phyloP scores from a whole-genome alignment of 257 asterid species.

The Solanum peruvianum region DNA sequence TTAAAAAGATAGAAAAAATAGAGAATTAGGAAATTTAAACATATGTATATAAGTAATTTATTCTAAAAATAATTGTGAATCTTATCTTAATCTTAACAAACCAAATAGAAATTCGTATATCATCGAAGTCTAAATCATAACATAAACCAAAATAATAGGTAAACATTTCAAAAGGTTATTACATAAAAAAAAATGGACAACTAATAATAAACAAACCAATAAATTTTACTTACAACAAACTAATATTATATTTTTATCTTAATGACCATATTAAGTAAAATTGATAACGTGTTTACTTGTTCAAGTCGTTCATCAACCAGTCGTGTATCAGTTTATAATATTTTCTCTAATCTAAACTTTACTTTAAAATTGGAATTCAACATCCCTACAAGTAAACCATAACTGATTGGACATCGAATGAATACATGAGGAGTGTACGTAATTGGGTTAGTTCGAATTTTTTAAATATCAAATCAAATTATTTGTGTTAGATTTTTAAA shows the following conservation, averaged over 20 bases:
- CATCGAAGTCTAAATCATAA: neutral
- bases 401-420: neutral
- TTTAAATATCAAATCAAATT: no score
- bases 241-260: neutral
- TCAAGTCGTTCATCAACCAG: neutral
- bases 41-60: no score
- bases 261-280: neutral
- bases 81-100: neutral
- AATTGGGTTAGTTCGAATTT: no score
- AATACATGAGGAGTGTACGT: neutral
- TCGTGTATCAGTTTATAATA: neutral
- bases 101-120: neutral
- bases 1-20: no score
- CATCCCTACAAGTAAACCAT: neutral
- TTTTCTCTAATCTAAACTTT: neutral
- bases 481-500: no score
- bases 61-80: neutral
- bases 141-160: neutral
- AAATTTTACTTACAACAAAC: neutral
- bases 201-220: neutral
- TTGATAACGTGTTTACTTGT: neutral
- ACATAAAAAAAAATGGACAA: neutral
- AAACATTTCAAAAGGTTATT: neutral
- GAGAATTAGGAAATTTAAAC: no score
- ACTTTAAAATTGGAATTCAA: neutral